Evolutionary conservation across 176 grass and related monocot species (phyloP).

Genomic region (Eremochloa ophiuroides): DNA sequence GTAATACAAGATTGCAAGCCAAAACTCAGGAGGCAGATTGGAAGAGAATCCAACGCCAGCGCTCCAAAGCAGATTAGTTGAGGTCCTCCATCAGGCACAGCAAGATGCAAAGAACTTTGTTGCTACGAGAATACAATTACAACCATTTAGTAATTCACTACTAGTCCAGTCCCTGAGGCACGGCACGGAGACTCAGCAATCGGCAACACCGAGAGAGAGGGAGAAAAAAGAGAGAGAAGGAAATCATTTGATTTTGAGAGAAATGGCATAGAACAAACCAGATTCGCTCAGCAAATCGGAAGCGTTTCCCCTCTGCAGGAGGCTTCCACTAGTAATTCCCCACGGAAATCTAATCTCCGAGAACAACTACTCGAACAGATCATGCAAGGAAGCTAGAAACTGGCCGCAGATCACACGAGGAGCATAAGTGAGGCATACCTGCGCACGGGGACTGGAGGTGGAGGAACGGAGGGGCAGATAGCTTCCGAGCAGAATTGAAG

Average conservation of each 20-base stretch:
- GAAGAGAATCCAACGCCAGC: not conserved
- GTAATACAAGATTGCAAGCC: slow-evolving; percentile 4
- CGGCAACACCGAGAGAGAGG: not conserved
- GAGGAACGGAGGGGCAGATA: not conserved
- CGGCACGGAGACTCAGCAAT: not conserved
- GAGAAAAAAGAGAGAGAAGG: not conserved
- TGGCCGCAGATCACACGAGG: not conserved
- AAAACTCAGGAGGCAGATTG: not conserved
- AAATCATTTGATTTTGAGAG: not conserved
- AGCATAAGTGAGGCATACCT: not conserved
- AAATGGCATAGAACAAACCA: not conserved
- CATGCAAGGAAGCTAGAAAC: not conserved
- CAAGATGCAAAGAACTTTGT: not conserved
- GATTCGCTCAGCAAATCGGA: slow-evolving; percentile 16
- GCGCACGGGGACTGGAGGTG: not conserved
- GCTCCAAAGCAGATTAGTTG: not conserved
- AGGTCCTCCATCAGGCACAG: not conserved
- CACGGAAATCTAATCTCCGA: not conserved
- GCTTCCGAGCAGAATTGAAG: slow-evolving; percentile 20
- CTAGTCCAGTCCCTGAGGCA: not conserved
- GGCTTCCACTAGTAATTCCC: not conserved
- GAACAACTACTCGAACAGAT: not conserved
- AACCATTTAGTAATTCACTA: not conserved
- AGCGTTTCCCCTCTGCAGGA: not conserved
- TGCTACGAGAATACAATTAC: not conserved